Percentiles rank a stretch among this genome's conserved stretches.
Evolutionary conservation across 257 asterid species (phyloP).

Genomic region (Penstemon barbatus): DNA sequence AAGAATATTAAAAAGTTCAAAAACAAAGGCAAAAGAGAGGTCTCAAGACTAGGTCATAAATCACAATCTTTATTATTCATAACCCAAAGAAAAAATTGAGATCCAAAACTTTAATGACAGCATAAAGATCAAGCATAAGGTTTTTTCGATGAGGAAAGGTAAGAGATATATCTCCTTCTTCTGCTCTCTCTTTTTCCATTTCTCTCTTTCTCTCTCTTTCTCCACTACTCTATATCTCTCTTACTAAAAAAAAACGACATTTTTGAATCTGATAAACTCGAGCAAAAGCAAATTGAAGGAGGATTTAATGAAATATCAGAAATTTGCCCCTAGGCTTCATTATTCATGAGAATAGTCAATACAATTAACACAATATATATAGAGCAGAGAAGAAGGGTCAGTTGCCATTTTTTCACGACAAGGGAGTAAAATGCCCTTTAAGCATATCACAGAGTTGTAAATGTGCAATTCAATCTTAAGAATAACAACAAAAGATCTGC

Average conservation of each 20-base stretch:
- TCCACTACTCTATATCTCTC: too few relatives aligned
- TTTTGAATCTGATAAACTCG: too few relatives aligned
- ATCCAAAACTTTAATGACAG: neutral
- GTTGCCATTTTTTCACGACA: too few relatives aligned
- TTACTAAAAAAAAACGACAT: too few relatives aligned
- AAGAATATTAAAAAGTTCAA: neutral
- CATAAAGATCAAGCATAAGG: neutral
- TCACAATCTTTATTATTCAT: neutral
- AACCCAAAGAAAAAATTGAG: neutral
- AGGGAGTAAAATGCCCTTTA: too few relatives aligned
- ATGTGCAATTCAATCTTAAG: neutral
- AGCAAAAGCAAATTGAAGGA: too few relatives aligned
- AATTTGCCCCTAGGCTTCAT: too few relatives aligned
- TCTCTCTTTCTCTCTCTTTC: neutral
- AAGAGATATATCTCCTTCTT: neutral
- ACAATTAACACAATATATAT: too few relatives aligned
- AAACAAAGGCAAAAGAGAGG: neutral
- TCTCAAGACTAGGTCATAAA: neutral
- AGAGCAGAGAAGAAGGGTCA: too few relatives aligned
- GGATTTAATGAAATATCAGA: too few relatives aligned
- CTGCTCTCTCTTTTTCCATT: neutral
- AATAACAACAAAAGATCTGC: neutral
- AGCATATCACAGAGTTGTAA: too few relatives aligned
- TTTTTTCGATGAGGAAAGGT: neutral
- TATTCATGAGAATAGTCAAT: too few relatives aligned